phyloP scores from a whole-genome alignment of 257 asterid species.

The Nicotiana benthamiana region DNA sequence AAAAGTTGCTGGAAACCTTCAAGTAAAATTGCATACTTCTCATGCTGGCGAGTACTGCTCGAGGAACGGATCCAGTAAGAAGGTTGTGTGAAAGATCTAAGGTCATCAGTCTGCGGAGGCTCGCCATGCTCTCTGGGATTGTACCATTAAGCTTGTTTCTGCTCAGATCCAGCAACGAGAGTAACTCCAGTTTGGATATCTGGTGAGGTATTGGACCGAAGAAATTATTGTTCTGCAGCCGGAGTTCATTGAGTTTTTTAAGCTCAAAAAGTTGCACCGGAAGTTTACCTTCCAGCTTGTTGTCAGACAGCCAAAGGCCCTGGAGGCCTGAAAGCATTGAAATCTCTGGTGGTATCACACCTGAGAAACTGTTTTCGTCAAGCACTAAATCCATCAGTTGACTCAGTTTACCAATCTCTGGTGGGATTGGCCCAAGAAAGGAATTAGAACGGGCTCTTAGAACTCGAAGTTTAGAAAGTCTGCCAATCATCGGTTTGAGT shows the following conservation, averaged over 20 bases:
- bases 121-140: conserved; percentile 38
- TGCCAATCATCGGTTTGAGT: conserved; percentile 41
- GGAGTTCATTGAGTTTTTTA: conserved; percentile 40
- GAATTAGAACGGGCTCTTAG: conserved; percentile 26
- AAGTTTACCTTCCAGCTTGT: conserved; percentile 45
- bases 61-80: conserved; percentile 44
- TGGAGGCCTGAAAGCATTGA: conserved; percentile 53
- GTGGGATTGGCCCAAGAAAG: conserved; percentile 50
- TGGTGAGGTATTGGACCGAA: conserved; percentile 48
- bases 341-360: conserved; percentile 44
- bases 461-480: conserved; percentile 33
- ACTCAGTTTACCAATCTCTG: conserved; percentile 52
- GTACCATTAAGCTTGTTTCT: conserved; percentile 65
- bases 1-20: conserved; percentile 54
- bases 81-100: conserved; percentile 58
- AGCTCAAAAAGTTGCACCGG: conserved; percentile 53
- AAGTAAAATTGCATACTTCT: conserved; percentile 55
- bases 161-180: conserved; percentile 54
- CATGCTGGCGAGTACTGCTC: conserved; percentile 38
- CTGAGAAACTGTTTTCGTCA: conserved; percentile 45
- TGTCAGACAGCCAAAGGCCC: conserved; percentile 41
- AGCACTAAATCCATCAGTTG: conserved; percentile 38
- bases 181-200: conserved; percentile 35
- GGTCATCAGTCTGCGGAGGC: conserved; percentile 29
- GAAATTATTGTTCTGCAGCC: conserved; percentile 39